phyloP scores from a whole-genome alignment of 2,329 filamentous ascomycete genomes.

The Monosporascus sp. region DNA sequence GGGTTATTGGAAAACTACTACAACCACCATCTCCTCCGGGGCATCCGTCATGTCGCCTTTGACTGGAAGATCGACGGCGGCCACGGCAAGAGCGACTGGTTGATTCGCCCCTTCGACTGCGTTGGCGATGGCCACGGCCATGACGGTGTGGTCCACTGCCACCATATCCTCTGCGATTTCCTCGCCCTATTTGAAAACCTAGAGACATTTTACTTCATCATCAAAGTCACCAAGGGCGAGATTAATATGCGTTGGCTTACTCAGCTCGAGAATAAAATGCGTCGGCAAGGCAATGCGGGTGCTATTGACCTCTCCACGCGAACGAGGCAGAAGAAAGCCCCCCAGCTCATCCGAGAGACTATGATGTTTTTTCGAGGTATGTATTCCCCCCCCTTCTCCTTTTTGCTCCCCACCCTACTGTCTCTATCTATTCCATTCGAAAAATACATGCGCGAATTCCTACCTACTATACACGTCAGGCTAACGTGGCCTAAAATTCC shows the following conservation, averaged over 20 bases:
- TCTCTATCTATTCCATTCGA: too few relatives aligned
- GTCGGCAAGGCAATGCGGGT: background rate
- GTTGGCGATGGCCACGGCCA: background rate
- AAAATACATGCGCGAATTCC: background rate
- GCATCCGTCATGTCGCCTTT: constrained; percentile 1
- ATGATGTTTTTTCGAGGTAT: constrained; percentile 3
- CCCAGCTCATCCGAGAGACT: background rate
- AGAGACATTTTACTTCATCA: constrained; percentile 24
- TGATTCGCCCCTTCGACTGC: background rate
- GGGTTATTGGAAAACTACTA: background rate
- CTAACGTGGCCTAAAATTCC: background rate
- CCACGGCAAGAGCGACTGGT: background rate
- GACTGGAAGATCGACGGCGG: background rate
- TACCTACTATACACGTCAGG: background rate
- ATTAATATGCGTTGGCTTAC: background rate
- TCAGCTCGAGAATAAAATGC: background rate
- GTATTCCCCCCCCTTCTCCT: background rate
- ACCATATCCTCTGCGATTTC: constrained; percentile 12
- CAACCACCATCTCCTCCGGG: background rate
- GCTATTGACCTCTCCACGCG: background rate
- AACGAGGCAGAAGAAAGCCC: background rate
- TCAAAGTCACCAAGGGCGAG: constrained; percentile 3
- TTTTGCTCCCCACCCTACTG: background rate
- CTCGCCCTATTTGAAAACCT: constrained; percentile 22
- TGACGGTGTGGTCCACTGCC: constrained; percentile 6